These are phyloP conservation scores for Ogataea nitratoaversa DNA, from an alignment of 805 yeast species.

Conservation along the genomic window DNA sequence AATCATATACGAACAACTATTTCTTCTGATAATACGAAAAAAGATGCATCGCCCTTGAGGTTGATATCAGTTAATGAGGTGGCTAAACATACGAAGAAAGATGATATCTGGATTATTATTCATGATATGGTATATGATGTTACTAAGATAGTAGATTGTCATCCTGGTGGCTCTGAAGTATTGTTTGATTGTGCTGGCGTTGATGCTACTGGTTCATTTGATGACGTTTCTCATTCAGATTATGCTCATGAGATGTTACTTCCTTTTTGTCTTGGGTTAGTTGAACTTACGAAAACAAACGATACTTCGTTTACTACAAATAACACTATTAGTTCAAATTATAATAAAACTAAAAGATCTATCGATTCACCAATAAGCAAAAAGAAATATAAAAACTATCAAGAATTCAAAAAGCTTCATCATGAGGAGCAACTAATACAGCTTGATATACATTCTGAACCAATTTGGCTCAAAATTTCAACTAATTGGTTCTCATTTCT, in stretches of 20 bases:
- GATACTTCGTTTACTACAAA: too few relatives aligned
- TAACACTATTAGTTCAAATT: too few relatives aligned
- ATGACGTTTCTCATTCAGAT: constrained; percentile 73
- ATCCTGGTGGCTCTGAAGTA: constrained; percentile 87
- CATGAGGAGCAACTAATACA: constrained; percentile 2
- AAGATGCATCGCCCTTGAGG: not conserved
- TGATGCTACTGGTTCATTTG: constrained; percentile 68
- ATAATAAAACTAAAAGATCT: too few relatives aligned
- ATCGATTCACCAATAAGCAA: too few relatives aligned
- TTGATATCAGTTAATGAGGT: constrained; percentile 36
- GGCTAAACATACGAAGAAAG: constrained; percentile 39
- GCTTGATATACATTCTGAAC: not conserved
- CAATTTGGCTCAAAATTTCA: constrained; percentile 9
- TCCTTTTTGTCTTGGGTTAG: constrained; percentile 75
- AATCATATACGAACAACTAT: too few relatives aligned
- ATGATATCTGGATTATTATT: constrained; percentile 69
- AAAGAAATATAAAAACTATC: constrained; percentile 10
- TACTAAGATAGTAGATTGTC: constrained; percentile 44
- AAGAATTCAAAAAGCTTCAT: constrained; percentile 9
- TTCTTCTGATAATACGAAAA: too few relatives aligned
- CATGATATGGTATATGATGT: constrained; percentile 40
- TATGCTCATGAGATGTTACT: constrained; percentile 82
- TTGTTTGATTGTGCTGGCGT: constrained; percentile 74
- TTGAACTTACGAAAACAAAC: too few relatives aligned
- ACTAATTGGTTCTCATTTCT: constrained; percentile 15